These are phyloP conservation scores for Magnaporthiopsis rhizophila DNA, from an alignment of 2,329 filamentous ascomycete genomes.

Conservation along the genomic window DNA sequence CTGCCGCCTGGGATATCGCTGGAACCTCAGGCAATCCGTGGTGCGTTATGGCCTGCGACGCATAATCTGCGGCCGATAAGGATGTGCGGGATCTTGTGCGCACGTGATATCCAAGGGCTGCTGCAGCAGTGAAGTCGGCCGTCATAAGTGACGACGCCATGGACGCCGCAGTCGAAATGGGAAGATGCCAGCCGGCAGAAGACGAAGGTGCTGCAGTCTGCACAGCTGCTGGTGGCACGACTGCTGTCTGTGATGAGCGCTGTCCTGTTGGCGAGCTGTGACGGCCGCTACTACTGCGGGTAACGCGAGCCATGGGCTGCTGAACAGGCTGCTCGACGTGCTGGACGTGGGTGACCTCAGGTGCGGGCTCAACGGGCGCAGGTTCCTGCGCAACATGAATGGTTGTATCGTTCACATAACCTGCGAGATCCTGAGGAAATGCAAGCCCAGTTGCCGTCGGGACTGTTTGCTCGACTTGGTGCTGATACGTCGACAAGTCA, in stretches of 20 bases:
- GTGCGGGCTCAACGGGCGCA: background rate
- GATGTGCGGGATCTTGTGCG: slow-evolving; percentile 15
- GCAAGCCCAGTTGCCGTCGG: background rate
- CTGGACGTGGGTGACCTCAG: background rate
- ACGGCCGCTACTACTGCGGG: background rate
- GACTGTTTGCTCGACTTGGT: background rate
- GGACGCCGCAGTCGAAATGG: background rate
- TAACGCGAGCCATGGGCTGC: background rate
- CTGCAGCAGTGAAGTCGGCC: background rate
- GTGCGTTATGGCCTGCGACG: slow-evolving; percentile 9
- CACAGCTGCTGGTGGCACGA: background rate
- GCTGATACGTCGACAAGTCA: background rate
- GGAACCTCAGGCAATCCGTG: slow-evolving; percentile 11
- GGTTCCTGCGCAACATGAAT: background rate
- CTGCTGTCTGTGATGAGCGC: background rate
- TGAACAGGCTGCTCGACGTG: background rate
- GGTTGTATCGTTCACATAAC: background rate
- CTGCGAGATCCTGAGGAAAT: background rate
- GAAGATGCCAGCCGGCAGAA: background rate
- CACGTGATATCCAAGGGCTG: background rate
- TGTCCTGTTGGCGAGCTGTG: background rate
- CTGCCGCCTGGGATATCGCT: slow-evolving; percentile 17
- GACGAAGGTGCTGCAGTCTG: background rate
- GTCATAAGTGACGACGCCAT: background rate
- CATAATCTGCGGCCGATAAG: slow-evolving; percentile 13